phyloP scores from a whole-genome alignment of 73 alveolate genomes.

The Paramecium sexaurelia region DNA sequence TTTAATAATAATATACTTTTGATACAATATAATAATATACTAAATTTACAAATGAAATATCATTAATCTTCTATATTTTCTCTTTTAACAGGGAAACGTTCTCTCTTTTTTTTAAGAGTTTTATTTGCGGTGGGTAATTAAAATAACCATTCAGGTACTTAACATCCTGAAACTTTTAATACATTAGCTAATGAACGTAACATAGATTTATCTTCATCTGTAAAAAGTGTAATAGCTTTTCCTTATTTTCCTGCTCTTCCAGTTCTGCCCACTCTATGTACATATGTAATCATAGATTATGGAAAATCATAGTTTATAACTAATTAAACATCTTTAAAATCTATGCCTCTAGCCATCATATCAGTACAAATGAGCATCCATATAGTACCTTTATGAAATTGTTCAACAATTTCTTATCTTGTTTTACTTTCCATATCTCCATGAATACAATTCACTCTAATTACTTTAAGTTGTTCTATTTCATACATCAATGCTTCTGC shows the following conservation, averaged over 20 bases:
- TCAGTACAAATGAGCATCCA: constrained; percentile 96
- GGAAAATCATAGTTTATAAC: constrained; percentile 95
- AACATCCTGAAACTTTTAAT: constrained; percentile 75
- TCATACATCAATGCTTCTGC: constrained; percentile 65
- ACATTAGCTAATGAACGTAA: constrained; percentile 78
- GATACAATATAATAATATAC: background rate
- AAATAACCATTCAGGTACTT: constrained; percentile 94
- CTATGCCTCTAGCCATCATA: constrained; percentile 92
- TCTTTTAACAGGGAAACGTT: constrained; percentile 83
- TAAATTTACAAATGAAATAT: background rate
- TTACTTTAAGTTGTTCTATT: constrained; percentile 36
- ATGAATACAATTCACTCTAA: constrained; percentile 54
- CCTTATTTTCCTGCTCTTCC: constrained; percentile 89
- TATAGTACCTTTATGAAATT: constrained; percentile 65
- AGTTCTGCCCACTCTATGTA: constrained; percentile 89
- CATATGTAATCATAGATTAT: constrained; percentile 85
- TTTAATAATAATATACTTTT: background rate
- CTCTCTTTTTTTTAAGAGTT: constrained; percentile 74
- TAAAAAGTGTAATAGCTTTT: constrained; percentile 88
- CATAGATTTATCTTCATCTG: constrained; percentile 87
- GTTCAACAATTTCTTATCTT: constrained; percentile 55
- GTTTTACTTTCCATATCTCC: constrained; percentile 55
- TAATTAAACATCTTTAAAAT: constrained; percentile 79
- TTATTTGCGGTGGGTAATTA: constrained; percentile 75
- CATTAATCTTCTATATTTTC: constrained; percentile 72